Evolutionary conservation across 2,329 filamentous ascomycete genomes (phyloP), one percentile per base, ranked within the genome.

Genomic region (Tolypocladium paradoxum): DNA sequence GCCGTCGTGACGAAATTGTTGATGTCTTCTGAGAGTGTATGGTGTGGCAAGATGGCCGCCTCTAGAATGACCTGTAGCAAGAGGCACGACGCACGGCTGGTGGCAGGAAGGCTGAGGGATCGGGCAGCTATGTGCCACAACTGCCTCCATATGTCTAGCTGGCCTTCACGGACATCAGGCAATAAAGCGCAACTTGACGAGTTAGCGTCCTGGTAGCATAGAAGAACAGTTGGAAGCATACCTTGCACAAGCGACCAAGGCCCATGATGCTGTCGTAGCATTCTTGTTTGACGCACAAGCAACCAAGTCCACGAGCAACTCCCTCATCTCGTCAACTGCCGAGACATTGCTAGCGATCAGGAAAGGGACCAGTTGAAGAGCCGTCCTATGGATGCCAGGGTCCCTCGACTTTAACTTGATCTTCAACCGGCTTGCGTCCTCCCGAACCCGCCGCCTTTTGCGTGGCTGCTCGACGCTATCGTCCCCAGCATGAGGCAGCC

Each of bases 181-280:
- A 54, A 60, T 16, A 56, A 52, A 12, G 63, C 64, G 45, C 66
- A 73, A 52, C 71, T 73, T 48, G n/a, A 22, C 9, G 45, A 27
- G 49, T 69, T 36, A 70, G 61, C 34, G 29, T 37, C 6, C 2
- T 34, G 16, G 47, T 16, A 9, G 8, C 4, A 35, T 33, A 55
- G 31, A 31, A 33, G 48, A 47, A 38, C 37, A 14, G 1, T 43
- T 31, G 16, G 5, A 3, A 27, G 53, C 77, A 64, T 72, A 91
- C 89, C 87, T 88, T 57, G 88, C 76, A 64, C 90, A 82, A n/a
- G 84, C 85, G 51, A 96, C 68, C 73, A 95, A 82, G 20, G 90
- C 85, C 93, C 93, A 99, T 0, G 84, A 88, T 8, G 84, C 80
- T 40, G 85, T 73, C 9, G 70, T 68, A 16, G 72, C 70, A 58